Conservation (phyloP, 1,139 yeast genomes). For the Candida pseudoviswanathii region DNA sequence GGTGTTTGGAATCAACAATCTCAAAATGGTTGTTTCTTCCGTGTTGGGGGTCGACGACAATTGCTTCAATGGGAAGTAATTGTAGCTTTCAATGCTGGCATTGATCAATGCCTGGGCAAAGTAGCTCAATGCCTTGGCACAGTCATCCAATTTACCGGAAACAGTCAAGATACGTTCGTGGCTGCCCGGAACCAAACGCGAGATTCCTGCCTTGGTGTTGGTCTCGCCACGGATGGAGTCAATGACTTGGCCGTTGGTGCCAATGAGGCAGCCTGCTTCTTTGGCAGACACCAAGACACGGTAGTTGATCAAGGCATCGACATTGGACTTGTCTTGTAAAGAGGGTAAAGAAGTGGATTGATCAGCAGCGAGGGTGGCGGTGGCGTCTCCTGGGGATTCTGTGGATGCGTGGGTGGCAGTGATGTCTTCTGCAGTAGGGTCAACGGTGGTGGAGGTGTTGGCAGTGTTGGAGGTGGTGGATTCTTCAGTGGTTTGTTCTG, state of each 20-base stretch:
- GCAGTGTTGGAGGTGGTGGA: constrained; percentile 1
- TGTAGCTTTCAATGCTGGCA: constrained; percentile 44
- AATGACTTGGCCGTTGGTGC: constrained; percentile 82
- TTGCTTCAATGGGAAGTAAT: constrained; percentile 64
- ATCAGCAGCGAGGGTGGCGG: constrained; percentile 8
- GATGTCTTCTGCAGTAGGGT: not conserved
- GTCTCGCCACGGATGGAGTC: constrained; percentile 77
- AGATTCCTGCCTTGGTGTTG: constrained; percentile 85
- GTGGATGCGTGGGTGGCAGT: constrained; percentile 2
- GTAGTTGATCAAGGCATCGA: constrained; percentile 50
- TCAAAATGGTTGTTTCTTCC: constrained; percentile 56
- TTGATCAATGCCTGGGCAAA: constrained; percentile 66
- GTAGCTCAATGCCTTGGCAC: constrained; percentile 71
- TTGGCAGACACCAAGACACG: constrained; percentile 80
- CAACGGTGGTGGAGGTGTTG: constrained; percentile 3
- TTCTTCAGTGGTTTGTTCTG: constrained; percentile 8
- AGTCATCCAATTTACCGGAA: constrained; percentile 74
- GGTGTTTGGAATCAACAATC: constrained; percentile 78
- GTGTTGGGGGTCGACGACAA: constrained; percentile 53
- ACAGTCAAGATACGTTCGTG: constrained; percentile 85
- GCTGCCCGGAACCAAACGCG: constrained; percentile 79
- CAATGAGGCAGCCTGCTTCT: constrained; percentile 91
- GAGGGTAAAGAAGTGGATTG: constrained; percentile 30
- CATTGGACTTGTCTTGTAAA: constrained; percentile 29
- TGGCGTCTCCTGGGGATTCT: not conserved